Evolutionary conservation across 352 stramenopile species (phyloP).

Genomic region (Pythium aristosporum): DNA sequence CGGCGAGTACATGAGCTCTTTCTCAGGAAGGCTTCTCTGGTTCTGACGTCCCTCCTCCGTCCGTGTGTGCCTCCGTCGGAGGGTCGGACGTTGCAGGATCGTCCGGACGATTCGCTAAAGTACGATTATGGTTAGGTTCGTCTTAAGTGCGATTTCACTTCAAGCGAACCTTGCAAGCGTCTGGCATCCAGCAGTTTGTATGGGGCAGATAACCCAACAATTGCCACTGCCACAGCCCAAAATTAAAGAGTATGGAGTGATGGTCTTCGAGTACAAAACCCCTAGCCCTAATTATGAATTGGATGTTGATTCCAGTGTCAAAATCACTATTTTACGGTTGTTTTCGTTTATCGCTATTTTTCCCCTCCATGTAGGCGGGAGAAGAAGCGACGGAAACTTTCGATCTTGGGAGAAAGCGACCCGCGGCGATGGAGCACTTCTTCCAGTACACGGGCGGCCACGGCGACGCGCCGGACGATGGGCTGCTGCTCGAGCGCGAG

Average conservation of each 20-base stretch:
- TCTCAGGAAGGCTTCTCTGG: background rate
- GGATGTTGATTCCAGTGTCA: too few relatives aligned
- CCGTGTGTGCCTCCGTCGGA: background rate
- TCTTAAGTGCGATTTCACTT: constrained; percentile 1
- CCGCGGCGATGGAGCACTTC: constrained; percentile 58
- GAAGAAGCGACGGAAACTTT: background rate
- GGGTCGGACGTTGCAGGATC: background rate
- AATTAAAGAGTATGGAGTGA: too few relatives aligned
- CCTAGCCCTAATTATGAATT: too few relatives aligned
- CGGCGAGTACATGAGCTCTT: constrained; percentile 52
- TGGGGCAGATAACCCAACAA: too few relatives aligned
- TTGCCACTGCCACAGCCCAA: too few relatives aligned
- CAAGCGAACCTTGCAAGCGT: background rate
- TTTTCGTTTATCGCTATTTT: too few relatives aligned
- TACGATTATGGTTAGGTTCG: background rate
- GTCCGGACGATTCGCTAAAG: background rate
- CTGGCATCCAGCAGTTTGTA: too few relatives aligned
- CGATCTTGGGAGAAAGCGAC: background rate
- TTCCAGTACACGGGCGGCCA: constrained; percentile 64
- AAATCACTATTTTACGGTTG: too few relatives aligned
- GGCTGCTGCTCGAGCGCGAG: constrained; percentile 36
- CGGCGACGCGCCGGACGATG: constrained; percentile 25
- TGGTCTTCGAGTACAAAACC: too few relatives aligned
- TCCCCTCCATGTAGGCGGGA: too few relatives aligned
- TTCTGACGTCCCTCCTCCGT: background rate